Evolutionary conservation across 208 protist species (phyloP), one percentile per base, ranked within the genome.

Genomic region (Tetramitus jugosus): DNA sequence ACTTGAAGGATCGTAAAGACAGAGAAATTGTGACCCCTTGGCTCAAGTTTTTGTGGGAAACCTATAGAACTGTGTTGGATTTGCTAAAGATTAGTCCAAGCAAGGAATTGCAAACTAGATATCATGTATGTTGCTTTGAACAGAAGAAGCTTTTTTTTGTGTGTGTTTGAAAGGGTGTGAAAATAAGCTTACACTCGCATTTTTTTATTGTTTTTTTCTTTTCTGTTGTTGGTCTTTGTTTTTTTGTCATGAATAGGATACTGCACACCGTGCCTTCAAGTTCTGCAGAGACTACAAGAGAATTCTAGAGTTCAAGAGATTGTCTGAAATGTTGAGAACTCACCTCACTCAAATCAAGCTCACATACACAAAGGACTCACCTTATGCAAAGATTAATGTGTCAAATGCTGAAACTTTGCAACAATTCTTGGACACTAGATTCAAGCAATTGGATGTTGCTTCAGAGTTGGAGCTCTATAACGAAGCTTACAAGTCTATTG

Each of bases 401-500:
- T 42, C 39, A 6, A n/a, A 13, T 2, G 13, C 39, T 4, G 29
- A 81, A 37, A 60, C 23, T 23, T 39, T 78, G 31, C 13, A 26
- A 29, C 35, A 45, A 17, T 45, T 67, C 31, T 20, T 67, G 6
- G 52, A 77, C 26, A 43, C 49, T 31, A 65, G 60, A 8, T 82
- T 82, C 43, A 65, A 39, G 7, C 71, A 80, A 78, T 45, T 83
- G 17, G 56, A 74, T 20, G 53, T 79, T 20, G 77, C 79, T 20
- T 46, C 33, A 0, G n/a, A 53, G n/a, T 79, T 83, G 6, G 79
- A 83, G 14, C 39, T 76, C 14, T 83, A 61, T 35, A 65, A 84
- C 46, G 83, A 86, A 68, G 83, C 83, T 35, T 86, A 79, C 65
- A 60, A 62, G 26, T 71, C 76, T 35, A 71, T 83, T 43, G 83